phyloP scores from a whole-genome alignment of 2,329 filamentous ascomycete species.

The Cryphonectria japonica region DNA sequence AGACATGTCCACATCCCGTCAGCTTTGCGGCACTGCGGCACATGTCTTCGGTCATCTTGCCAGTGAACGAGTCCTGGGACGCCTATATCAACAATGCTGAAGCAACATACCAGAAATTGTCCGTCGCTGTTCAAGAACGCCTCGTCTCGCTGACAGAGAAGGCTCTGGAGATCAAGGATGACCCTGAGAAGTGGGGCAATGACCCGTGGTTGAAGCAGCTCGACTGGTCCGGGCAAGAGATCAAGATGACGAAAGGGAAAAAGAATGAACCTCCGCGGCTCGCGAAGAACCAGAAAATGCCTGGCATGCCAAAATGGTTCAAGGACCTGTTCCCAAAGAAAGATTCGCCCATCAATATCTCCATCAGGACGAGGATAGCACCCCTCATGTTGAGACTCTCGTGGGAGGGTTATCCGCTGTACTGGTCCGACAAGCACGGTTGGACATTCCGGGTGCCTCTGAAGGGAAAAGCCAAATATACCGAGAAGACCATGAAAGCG shows the following conservation, averaged over 20 bases:
- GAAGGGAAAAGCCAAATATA: conserved; percentile 66
- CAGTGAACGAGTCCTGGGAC: conserved; percentile 87
- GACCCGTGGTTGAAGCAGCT: conserved; percentile 94
- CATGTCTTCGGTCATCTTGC: conserved; percentile 90
- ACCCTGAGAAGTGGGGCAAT: conserved; percentile 69
- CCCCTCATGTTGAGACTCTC: conserved; percentile 80
- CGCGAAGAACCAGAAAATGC: conserved; percentile 84
- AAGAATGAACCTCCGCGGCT: conserved; percentile 80
- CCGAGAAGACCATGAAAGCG: conserved; percentile 69
- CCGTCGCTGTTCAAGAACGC: conserved; percentile 76
- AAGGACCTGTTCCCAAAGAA: conserved; percentile 81
- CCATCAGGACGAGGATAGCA: conserved; percentile 85
- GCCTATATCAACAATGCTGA: conserved; percentile 84
- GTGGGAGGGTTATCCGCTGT: conserved; percentile 87
- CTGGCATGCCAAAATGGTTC: conserved; percentile 95
- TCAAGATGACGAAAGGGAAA: conserved; percentile 89
- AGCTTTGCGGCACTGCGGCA: conserved; percentile 94
- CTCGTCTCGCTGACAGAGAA: conserved; percentile 74
- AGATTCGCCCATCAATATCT: conserved; percentile 71
- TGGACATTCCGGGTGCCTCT: conserved; percentile 86
- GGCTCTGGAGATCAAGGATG: conserved; percentile 73
- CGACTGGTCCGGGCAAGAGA: conserved; percentile 92
- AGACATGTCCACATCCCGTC: conserved; percentile 93
- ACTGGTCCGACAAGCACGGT: conserved; percentile 91
- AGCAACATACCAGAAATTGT: conserved; percentile 77